Evolutionary conservation across 2,329 filamentous ascomycete genomes (phyloP).

Genomic region (Phaeoacremonium minimum): DNA sequence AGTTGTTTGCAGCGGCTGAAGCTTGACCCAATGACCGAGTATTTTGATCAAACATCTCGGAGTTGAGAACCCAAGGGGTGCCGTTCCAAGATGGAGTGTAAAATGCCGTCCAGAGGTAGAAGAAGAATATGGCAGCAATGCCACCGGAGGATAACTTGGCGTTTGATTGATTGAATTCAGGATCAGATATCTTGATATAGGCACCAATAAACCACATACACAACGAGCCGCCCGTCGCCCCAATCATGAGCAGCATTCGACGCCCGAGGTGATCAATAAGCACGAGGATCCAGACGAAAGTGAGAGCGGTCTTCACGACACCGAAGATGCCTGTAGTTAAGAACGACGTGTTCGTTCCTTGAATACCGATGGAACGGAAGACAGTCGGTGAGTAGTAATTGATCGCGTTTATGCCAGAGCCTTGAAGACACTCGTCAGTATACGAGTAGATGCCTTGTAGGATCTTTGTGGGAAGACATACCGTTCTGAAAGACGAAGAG

Average conservation of each 20-base stretch:
- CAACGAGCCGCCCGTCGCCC: slow-evolving; percentile 52
- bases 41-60: slow-evolving; percentile 71
- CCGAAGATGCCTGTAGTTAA: slow-evolving; percentile 72
- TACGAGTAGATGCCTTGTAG: too few species aligned
- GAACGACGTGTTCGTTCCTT: slow-evolving; percentile 37
- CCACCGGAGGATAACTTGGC: slow-evolving; percentile 30
- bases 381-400: slow-evolving; percentile 72
- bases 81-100: slow-evolving; percentile 73
- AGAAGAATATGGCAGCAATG: slow-evolving; percentile 64
- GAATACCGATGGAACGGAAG: slow-evolving; percentile 50
- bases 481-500: slow-evolving; percentile 80
- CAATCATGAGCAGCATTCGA: slow-evolving; percentile 59
- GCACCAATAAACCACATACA: slow-evolving; percentile 64
- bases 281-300: slow-evolving; percentile 64
- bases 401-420: slow-evolving; percentile 71
- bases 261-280: slow-evolving; percentile 58
- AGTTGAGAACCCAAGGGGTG: slow-evolving; percentile 72
- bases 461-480: too few species aligned
- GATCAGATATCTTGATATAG: slow-evolving; percentile 50
- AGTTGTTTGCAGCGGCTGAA: slow-evolving; percentile 67
- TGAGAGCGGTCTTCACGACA: slow-evolving; percentile 67
- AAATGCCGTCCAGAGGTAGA: slow-evolving; percentile 70
- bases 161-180: slow-evolving; percentile 18
- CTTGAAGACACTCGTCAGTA: too few species aligned
- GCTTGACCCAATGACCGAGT: slow-evolving; percentile 68